Base-by-base conservation (phyloP, 2,329 filamentous ascomycete species). In the Claviceps maximensis region DNA sequence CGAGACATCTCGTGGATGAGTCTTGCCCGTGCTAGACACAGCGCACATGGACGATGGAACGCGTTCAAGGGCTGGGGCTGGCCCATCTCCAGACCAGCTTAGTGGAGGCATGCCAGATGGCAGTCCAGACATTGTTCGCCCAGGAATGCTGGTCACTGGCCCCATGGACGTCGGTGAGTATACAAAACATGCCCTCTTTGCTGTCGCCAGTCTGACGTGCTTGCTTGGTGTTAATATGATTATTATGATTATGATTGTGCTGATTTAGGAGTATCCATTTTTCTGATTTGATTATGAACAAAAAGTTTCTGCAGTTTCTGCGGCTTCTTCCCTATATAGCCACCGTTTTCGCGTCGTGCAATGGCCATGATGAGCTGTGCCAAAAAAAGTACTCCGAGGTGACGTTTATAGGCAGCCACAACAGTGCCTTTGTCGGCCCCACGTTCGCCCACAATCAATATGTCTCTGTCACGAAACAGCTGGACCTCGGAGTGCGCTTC, bases 341-440 rank as follows among this genome's bases (percentile, higher is more conserved):
- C 15, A 55, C 51, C 29, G 59, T 54, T 15, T 50, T 61, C 29
- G 62, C 60, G 21, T 63, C 63, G 57, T 85, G 82, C 69, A 85
- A 85, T 61, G 80, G 80, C 56, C 70, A 74, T 51, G 60, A 74
- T 1, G 72, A 72, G 41, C 76, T 80, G 52, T 85, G 82, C 66
- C 62, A 64, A 48, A 74, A 77, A 41, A 67, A 64, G 44, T 85
- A 84, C 67, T 78, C 79, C 56, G 73, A 82, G 40, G 64, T 84
- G 52, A 77, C 77, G n/a, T 76, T 78, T 54, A 67, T 83, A 19
- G 84, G 82, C 25, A 74, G 83, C 7, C 84, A 87, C 67, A 76
- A 87, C 67, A 78, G 76, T 15, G 75, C 80, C 40, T 86, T 86
- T 60, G 75, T 83, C 42, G 80, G 83, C 42, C 58, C 70, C 50